phyloP scores from a whole-genome alignment of 495 filamentous ascomycete genomes.

The Thermothielavioides terrestris region DNA sequence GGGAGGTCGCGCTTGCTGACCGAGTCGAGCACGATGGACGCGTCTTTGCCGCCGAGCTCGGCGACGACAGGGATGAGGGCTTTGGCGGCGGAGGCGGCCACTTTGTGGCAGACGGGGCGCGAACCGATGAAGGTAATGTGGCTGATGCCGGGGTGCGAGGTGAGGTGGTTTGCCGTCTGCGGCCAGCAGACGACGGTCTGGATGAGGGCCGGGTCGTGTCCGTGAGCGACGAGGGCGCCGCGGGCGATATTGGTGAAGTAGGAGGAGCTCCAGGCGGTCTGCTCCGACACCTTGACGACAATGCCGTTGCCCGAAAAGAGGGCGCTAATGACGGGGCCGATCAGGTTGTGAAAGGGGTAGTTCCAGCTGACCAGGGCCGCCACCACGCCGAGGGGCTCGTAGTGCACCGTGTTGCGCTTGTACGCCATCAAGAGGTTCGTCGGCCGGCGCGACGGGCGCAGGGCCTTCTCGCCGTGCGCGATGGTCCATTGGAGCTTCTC shows the following conservation, averaged over 20 bases:
- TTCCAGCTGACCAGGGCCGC: conserved; percentile 95
- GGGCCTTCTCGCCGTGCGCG: conserved; percentile 75
- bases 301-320: conserved; percentile 91
- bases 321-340: conserved; percentile 81
- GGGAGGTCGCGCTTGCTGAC: conserved; percentile 51
- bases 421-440: conserved; percentile 89
- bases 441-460: conserved; percentile 62
- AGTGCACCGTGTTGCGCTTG: conserved; percentile 83
- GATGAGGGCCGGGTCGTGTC: conserved; percentile 73
- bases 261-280: conserved; percentile 78
- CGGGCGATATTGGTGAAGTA: conserved; percentile 75
- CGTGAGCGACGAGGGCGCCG: conserved; percentile 71
- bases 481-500: conserved; percentile 96
- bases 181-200: conserved; percentile 86
- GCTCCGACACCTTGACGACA: conserved; percentile 85
- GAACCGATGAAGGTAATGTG: conserved; percentile 99
- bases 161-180: conserved; percentile 68
- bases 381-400: conserved; percentile 90
- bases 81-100: conserved; percentile 78
- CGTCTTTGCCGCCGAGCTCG: conserved; percentile 94
- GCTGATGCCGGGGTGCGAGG: conserved; percentile 70
- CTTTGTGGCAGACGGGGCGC: conserved; percentile 74
- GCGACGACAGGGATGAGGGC: conserved; percentile 73
- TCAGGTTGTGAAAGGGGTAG: conserved; percentile 89
- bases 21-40: conserved; percentile 82